Conservation (phyloP, 1,139 yeast genomes). For the Debaryomyces sp. region DNA sequence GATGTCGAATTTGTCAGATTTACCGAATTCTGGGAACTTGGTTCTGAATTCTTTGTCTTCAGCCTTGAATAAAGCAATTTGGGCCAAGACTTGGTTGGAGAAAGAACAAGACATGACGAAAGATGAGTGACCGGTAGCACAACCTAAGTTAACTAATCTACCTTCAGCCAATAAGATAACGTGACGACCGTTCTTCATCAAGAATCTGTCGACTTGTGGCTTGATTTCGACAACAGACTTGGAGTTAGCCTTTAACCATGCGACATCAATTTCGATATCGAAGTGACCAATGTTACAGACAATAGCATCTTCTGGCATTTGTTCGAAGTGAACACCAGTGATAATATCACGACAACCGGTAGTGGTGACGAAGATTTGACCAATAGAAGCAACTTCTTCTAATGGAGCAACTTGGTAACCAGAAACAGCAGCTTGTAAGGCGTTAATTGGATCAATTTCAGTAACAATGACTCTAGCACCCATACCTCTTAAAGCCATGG, state of each 20-base stretch:
- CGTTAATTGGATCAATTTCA: slow-evolving; percentile 98
- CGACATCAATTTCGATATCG: slow-evolving; percentile 98
- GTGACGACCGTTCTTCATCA: slow-evolving; percentile 90
- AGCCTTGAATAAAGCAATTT: slow-evolving; percentile 96
- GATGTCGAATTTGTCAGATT: slow-evolving; percentile 86
- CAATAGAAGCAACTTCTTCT: slow-evolving; percentile 91
- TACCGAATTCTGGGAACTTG: slow-evolving; percentile 85
- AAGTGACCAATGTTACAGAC: slow-evolving; percentile 99
- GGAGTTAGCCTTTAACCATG: slow-evolving; percentile 95
- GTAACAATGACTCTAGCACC: slow-evolving; percentile 99
- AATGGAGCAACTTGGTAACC: slow-evolving; percentile 98
- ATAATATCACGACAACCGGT: slow-evolving; percentile 99
- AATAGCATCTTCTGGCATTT: slow-evolving; percentile 99
- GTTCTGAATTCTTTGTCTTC: slow-evolving; percentile 79
- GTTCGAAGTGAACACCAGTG: slow-evolving; percentile 81
- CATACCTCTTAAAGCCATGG: slow-evolving; percentile 98
- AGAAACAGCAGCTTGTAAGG: slow-evolving; percentile 98
- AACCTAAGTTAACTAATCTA: slow-evolving; percentile 99
- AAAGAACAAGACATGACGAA: slow-evolving; percentile 99
- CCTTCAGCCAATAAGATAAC: slow-evolving; percentile 98
- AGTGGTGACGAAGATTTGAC: slow-evolving; percentile 99
- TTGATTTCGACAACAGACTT: slow-evolving; percentile 91
- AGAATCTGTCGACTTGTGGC: slow-evolving; percentile 99
- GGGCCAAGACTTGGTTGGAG: slow-evolving; percentile 99
- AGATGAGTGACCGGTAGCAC: slow-evolving; percentile 99